phyloP scores from a whole-genome alignment of 306 rosid species.

The Ammopiptanthus mongolicus region DNA sequence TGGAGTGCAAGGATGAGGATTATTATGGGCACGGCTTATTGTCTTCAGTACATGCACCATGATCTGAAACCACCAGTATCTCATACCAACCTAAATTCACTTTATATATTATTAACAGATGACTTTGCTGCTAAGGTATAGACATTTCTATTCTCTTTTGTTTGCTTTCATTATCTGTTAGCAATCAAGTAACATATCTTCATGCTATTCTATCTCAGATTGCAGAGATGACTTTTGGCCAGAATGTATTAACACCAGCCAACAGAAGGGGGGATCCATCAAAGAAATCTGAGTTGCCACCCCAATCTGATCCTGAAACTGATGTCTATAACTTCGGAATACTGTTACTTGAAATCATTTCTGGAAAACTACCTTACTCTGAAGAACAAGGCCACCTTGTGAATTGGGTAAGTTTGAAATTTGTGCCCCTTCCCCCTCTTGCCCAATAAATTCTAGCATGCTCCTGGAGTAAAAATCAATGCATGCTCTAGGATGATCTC shows the following conservation, averaged over 20 bases:
- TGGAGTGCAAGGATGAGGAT: conserved; percentile 85
- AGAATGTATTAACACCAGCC: neutral
- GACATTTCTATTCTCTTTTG: neutral
- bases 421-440: neutral
- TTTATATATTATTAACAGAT: conserved; percentile 64
- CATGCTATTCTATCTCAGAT: conserved; percentile 37
- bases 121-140: conserved; percentile 93
- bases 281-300: conserved; percentile 54
- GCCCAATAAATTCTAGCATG: neutral
- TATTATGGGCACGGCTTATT: conserved; percentile 81
- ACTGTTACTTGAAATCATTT: conserved; percentile 72
- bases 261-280: conserved; percentile 35
- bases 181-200: conserved; percentile 2
- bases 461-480: neutral
- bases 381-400: conserved; percentile 63
- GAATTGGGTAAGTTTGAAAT: conserved; percentile 58
- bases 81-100: conserved; percentile 58
- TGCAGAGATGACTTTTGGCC: conserved; percentile 53
- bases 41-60: conserved; percentile 95
- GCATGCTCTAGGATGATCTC: neutral
- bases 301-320: conserved; percentile 60
- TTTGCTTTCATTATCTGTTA: neutral
- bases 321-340: conserved; percentile 69
- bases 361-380: conserved; percentile 67
- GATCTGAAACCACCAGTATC: conserved; percentile 85